Evolutionary conservation across 139 green algal species (phyloP).

Genomic region (Micromonas commoda): DNA sequence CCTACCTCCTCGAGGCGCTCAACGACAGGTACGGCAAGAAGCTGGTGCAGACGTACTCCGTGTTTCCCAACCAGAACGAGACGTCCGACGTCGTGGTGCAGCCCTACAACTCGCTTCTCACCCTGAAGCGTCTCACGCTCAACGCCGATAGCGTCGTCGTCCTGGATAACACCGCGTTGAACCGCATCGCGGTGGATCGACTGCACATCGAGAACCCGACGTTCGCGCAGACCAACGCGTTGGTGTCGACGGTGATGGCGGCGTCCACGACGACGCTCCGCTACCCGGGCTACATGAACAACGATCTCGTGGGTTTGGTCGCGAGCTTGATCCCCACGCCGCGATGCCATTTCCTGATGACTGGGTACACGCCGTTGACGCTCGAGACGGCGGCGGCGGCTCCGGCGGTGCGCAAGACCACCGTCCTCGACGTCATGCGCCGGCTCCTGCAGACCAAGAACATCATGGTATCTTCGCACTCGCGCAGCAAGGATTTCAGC

Average conservation of each 20-base stretch:
- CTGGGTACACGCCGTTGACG: slow-evolving; percentile 83
- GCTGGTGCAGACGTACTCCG: slow-evolving; percentile 85
- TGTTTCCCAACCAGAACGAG: slow-evolving; percentile 98
- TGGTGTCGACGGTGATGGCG: slow-evolving; percentile 98
- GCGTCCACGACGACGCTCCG: slow-evolving; percentile 91
- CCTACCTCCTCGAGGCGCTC: slow-evolving; percentile 93
- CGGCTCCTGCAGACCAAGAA: slow-evolving; percentile 76
- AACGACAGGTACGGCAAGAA: slow-evolving; percentile 92
- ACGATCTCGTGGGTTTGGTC: slow-evolving; percentile 92
- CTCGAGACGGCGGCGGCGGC: background rate
- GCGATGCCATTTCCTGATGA: slow-evolving; percentile 94
- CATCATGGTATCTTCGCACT: slow-evolving; percentile 90
- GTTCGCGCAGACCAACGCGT: slow-evolving; percentile 85
- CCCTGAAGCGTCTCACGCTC: slow-evolving; percentile 89
- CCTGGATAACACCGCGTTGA: slow-evolving; percentile 80
- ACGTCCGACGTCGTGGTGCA: slow-evolving; percentile 94
- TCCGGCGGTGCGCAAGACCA: slow-evolving; percentile 71
- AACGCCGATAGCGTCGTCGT: slow-evolving; percentile 85
- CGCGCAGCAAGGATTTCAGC: slow-evolving; percentile 61
- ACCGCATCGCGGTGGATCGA: slow-evolving; percentile 70
- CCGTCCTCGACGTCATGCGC: slow-evolving; percentile 97
- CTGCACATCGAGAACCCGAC: slow-evolving; percentile 58
- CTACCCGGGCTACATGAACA: slow-evolving; percentile 99
- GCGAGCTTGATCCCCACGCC: slow-evolving; percentile 87
- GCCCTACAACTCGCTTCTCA: slow-evolving; percentile 98